A percentile compares a stretch with the other conserved stretches of the same genome.
phyloP scores from a whole-genome alignment of 495 filamentous ascomycete genomes.

The Lasiosphaeria ovina region DNA sequence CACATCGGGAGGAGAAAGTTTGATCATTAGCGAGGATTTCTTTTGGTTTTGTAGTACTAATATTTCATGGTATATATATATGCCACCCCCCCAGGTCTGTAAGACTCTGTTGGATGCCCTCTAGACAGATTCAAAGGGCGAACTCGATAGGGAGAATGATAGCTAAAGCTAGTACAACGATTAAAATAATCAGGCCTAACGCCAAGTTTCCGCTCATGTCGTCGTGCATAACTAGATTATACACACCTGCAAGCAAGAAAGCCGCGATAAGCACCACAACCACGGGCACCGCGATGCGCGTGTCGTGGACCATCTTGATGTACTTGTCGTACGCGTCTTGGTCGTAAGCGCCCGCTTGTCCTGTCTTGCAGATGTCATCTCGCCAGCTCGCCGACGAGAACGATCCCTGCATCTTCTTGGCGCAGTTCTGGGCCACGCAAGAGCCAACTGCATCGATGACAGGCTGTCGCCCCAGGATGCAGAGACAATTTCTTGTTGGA shows the following conservation, averaged over 20 bases:
- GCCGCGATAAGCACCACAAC: background rate
- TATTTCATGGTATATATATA: background rate
- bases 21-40: background rate
- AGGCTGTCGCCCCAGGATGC: background rate
- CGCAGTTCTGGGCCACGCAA: background rate
- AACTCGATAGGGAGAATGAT: slow-evolving; percentile 1
- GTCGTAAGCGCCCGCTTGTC: background rate
- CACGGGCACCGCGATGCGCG: background rate
- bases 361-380: background rate
- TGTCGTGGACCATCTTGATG: background rate
- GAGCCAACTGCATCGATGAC: background rate
- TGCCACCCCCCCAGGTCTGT: background rate
- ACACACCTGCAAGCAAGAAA: background rate
- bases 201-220: background rate
- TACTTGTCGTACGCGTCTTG: background rate
- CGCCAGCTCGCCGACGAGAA: background rate
- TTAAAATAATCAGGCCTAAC: background rate
- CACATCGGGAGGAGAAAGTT: background rate
- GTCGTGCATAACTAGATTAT: background rate
- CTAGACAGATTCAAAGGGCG: background rate
- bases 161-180: background rate
- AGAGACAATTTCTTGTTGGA: background rate
- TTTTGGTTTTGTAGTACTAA: background rate
- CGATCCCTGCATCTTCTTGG: background rate
- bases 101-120: background rate